Evolutionary conservation across 345 rosid species (phyloP).

Genomic region (Nephelium lappaceum): DNA sequence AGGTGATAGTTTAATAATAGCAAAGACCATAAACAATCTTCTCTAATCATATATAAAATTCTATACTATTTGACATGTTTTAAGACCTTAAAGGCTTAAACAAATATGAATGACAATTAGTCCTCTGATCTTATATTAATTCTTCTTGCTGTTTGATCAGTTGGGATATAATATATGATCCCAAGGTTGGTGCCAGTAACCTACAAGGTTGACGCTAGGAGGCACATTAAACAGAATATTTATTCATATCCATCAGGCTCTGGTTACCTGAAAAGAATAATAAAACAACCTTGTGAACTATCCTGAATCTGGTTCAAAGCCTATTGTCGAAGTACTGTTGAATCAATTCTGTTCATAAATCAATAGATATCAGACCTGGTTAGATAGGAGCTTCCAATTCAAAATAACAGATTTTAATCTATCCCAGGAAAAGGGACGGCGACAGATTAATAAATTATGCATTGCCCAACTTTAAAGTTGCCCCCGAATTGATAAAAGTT

Average conservation of each 20-base stretch:
- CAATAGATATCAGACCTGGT: background rate
- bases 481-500: background rate
- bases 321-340: background rate
- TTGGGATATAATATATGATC: background rate
- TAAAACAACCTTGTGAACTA: background rate
- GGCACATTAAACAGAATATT: background rate
- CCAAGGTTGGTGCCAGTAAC: background rate
- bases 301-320: background rate
- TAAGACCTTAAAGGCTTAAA: background rate
- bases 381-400: background rate
- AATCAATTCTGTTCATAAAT: background rate
- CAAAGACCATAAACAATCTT: background rate
- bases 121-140: background rate
- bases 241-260: background rate
- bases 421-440: background rate
- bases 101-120: background rate
- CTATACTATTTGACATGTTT: background rate
- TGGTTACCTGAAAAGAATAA: background rate
- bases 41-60: background rate
- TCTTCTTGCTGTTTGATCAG: background rate
- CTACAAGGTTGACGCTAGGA: background rate
- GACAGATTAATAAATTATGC: background rate
- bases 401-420: background rate
- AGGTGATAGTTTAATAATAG: background rate
- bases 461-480: constrained; percentile 21